Evolutionary conservation across 306 rosid genomes (phyloP), one percentile per base, ranked within the genome.

Genomic region (Dryas alaskensis): DNA sequence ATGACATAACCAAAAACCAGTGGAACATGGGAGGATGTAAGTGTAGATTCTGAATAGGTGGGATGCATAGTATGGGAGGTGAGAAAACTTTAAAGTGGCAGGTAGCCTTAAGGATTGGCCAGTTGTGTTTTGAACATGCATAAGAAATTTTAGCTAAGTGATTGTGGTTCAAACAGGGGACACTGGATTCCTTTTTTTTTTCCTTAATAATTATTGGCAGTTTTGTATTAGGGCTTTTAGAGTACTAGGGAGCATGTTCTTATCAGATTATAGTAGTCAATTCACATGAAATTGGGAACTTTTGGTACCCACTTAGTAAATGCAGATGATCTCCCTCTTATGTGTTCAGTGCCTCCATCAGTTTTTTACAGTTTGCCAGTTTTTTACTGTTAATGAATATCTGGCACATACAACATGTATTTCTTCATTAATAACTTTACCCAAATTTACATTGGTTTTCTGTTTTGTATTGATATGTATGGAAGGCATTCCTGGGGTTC

Each of bases 401-500:
- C 50, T 70, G 46, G 39, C 71, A 17, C 65, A 47, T 60, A 70
- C 59, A 55, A 72, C 19, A 69, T 50, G 46, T 65, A 50, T 75
- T 74, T 62, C 14, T 22, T 70, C 61, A 60, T 69, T 5, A 68
- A 42, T 31, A 73, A 73, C 72, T 73, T 31, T 10, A 78, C 78
- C 43, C 72, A 51, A 22, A 60, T 79, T 86, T 84, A 81, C 83
- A n/a, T 72, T 70, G 73, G 27, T 52, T 76, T 73, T 73, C 63
- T 71, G 31, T 75, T 76, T 64, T 73, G 67, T 74, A 42, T 82
- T 75, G 43, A 60, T 72, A 80, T 83, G 66, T 78, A 72, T 83
- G 86, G 89, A 81, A 93, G 98, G 96, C 82, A 75, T 89, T 93
- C 86, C 76, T 93, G 77, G 93, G 97, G 74, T 89, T 93, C 84